Conservation (phyloP, 2,329 filamentous ascomycete species). For the Trichophyton verrucosum region DNA sequence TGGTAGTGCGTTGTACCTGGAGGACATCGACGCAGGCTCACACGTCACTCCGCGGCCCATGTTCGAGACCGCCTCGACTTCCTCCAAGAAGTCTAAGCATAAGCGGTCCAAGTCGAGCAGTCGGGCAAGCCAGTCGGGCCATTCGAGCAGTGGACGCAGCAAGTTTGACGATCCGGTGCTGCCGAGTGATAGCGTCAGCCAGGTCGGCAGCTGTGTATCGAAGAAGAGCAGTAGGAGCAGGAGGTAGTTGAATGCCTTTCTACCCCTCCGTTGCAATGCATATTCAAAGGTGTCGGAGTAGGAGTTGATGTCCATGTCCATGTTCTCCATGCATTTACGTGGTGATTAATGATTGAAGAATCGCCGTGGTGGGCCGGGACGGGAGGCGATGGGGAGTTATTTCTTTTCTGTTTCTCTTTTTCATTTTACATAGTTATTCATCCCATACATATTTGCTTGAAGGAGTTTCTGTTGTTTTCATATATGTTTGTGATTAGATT, state of each 20-base stretch:
- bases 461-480: not conserved
- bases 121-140: slow-evolving; percentile 5
- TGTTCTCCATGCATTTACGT: too few relatives aligned
- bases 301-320: not conserved
- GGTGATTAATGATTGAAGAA: not conserved
- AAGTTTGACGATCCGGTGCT: slow-evolving; percentile 29
- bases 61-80: slow-evolving; percentile 16
- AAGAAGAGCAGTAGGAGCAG: slow-evolving; percentile 11
- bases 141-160: slow-evolving; percentile 12
- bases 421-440: not conserved
- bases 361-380: not conserved
- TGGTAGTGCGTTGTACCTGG: slow-evolving; percentile 20
- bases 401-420: not conserved
- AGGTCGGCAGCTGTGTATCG: slow-evolving; percentile 21
- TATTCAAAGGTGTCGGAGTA: not conserved
- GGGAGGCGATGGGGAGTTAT: not conserved
- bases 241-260: not conserved
- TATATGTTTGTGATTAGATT: not conserved
- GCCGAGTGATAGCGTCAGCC: slow-evolving; percentile 30
- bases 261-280: too few relatives aligned
- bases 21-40: slow-evolving; percentile 25
- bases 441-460: not conserved
- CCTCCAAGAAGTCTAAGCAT: slow-evolving; percentile 17
- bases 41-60: slow-evolving; percentile 47
- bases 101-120: slow-evolving; percentile 6